Conservation (phyloP, 768 basidiomycete species). For the Pleurotus djamor region DNA sequence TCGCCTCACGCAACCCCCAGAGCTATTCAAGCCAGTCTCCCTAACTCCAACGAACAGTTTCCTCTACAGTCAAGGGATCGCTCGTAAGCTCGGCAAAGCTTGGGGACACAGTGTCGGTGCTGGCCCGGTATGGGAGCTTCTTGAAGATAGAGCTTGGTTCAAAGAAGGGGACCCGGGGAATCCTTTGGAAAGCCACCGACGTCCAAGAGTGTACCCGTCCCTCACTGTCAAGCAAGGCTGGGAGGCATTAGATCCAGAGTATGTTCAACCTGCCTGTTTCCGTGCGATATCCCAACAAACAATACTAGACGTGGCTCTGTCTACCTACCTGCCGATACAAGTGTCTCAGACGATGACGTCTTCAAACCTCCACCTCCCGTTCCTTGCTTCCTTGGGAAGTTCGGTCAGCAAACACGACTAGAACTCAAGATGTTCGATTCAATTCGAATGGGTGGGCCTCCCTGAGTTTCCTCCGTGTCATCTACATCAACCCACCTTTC, state of each 20-base stretch:
- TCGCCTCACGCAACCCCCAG: constrained; percentile 50
- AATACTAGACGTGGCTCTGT: constrained; percentile 46
- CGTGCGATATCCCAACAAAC: no score
- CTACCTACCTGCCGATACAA: constrained; percentile 60
- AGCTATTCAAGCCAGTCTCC: constrained; percentile 27
- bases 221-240: constrained; percentile 42
- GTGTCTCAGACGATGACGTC: constrained; percentile 48
- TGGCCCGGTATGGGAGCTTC: constrained; percentile 77
- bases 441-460: constrained; percentile 56
- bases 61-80: constrained; percentile 43
- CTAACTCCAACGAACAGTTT: constrained; percentile 54
- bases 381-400: constrained; percentile 66
- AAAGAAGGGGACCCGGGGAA: constrained; percentile 49
- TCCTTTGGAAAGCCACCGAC: constrained; percentile 45
- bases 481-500: neutral
- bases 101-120: constrained; percentile 75
- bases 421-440: constrained; percentile 56
- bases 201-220: constrained; percentile 57
- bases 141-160: constrained; percentile 77
- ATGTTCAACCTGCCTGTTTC: constrained; percentile 23
- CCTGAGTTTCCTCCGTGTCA: neutral
- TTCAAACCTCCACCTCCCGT: constrained; percentile 52
- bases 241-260: constrained; percentile 47
- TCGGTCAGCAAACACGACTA: constrained; percentile 46
- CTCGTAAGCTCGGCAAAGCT: constrained; percentile 60